Percentiles rank a stretch among this genome's conserved stretches.
These are phyloP conservation scores for Ceraceosorus guamensis DNA, from an alignment of 1,284 basidiomycete species.

Conservation along the genomic window DNA sequence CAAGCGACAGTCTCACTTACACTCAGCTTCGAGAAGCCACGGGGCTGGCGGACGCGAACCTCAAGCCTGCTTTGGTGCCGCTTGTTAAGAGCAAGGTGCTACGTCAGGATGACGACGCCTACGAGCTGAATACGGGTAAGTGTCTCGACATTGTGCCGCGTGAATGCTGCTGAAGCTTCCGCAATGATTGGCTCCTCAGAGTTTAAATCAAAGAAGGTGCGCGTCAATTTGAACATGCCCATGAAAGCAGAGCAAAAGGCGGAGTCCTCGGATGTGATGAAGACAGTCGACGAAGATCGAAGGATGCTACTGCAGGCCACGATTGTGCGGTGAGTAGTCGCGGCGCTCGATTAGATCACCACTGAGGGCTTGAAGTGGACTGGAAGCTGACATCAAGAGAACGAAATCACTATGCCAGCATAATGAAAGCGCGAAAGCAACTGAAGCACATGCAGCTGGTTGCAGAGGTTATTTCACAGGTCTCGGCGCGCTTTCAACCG, in stretches of 20 bases:
- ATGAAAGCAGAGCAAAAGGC: constrained; percentile 91
- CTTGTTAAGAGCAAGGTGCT: constrained; percentile 86
- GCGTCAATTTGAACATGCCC: constrained; percentile 81
- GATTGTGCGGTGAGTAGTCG: constrained; percentile 69
- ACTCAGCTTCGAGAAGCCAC: constrained; percentile 77
- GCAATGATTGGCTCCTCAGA: constrained; percentile 7
- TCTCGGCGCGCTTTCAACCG: constrained; percentile 78
- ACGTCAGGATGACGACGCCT: constrained; percentile 70
- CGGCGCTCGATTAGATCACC: not conserved
- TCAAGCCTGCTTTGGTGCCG: constrained; percentile 74
- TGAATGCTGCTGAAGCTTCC: not conserved
- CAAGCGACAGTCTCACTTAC: constrained; percentile 69
- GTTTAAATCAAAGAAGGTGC: constrained; percentile 86
- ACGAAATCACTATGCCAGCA: constrained; percentile 52
- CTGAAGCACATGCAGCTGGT: constrained; percentile 94
- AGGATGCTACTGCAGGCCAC: constrained; percentile 96
- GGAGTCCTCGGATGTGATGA: constrained; percentile 81
- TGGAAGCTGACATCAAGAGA: not conserved
- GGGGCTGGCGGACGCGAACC: constrained; percentile 70
- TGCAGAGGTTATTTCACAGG: constrained; percentile 86
- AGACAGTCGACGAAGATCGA: constrained; percentile 93
- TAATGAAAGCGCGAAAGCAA: constrained; percentile 94
- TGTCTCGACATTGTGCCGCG: not conserved
- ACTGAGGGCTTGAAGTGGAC: not conserved
- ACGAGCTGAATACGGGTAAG: constrained; percentile 82